These are phyloP conservation scores for Suillus variegatus DNA, from an alignment of 768 basidiomycete genomes.

Conservation along the genomic window DNA sequence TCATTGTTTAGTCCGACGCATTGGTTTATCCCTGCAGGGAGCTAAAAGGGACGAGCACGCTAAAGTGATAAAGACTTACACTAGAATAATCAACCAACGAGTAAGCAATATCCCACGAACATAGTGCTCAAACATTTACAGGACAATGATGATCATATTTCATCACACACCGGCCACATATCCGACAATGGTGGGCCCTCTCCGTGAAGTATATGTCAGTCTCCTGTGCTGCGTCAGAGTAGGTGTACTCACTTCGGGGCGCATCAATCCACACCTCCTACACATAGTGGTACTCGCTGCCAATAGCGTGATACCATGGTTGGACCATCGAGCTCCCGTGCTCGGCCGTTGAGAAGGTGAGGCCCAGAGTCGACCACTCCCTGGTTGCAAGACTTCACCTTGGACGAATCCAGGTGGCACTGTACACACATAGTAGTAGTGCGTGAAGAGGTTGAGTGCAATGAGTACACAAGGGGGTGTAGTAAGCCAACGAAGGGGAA, in stretches of 20 bases:
- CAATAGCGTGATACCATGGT: constrained; percentile 46
- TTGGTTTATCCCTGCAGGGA: constrained; percentile 84
- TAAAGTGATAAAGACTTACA: constrained; percentile 35
- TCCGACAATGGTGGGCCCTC: constrained; percentile 92
- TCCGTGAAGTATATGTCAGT: constrained; percentile 34
- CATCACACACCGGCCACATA: constrained; percentile 87
- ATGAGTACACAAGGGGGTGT: constrained; percentile 75
- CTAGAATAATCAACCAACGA: constrained; percentile 23
- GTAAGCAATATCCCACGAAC: constrained; percentile 8
- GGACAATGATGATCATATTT: constrained; percentile 94
- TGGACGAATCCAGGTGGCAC: constrained; percentile 77
- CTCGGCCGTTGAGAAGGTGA: constrained; percentile 23
- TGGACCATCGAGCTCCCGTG: constrained; percentile 53
- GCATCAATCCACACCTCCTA: constrained; percentile 62
- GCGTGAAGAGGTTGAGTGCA: constrained; percentile 70
- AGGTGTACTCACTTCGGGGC: constrained; percentile 70
- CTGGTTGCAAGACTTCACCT: constrained; percentile 48
- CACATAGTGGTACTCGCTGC: constrained; percentile 61
- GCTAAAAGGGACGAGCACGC: constrained; percentile 7
- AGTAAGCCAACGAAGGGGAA: constrained; percentile 59
- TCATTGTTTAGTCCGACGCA: constrained; percentile 97
- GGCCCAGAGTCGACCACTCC: constrained; percentile 60
- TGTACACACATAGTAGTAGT: constrained; percentile 87
- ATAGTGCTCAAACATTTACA: constrained; percentile 46
- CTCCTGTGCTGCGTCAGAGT: constrained; percentile 2